Evolutionary conservation across 2,329 filamentous ascomycete species (phyloP).

Genomic region (Stagonosporopsis cucurbitacearum): DNA sequence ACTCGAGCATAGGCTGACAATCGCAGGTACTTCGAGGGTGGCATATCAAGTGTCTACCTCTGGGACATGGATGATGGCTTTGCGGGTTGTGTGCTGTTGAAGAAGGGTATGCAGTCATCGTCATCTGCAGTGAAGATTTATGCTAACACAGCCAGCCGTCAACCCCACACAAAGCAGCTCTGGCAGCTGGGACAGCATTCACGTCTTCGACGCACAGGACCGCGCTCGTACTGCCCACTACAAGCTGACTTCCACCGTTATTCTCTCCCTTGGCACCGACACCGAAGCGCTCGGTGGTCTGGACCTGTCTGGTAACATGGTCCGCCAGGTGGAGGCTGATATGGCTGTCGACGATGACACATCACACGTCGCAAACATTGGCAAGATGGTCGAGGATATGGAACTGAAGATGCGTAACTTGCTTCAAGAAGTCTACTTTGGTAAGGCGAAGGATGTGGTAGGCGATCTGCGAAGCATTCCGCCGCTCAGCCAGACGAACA

Average conservation of each 20-base stretch:
- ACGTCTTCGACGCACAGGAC: slow-evolving; percentile 97
- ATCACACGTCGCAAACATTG: slow-evolving; percentile 94
- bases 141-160: slow-evolving; percentile 61
- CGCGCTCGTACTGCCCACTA: slow-evolving; percentile 92
- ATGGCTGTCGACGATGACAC: slow-evolving; percentile 87
- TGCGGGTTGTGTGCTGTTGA: slow-evolving; percentile 91
- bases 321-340: slow-evolving; percentile 91
- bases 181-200: slow-evolving; percentile 96
- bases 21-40: slow-evolving; percentile 84
- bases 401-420: slow-evolving; percentile 99
- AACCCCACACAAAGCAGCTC: slow-evolving; percentile 70
- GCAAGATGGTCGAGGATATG: slow-evolving; percentile 94
- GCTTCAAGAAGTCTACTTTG: slow-evolving; percentile 98
- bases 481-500: slow-evolving; percentile 81
- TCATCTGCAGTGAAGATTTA: not conserved
- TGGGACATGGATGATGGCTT: slow-evolving; percentile 99
- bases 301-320: slow-evolving; percentile 97
- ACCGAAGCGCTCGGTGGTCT: slow-evolving; percentile 76
- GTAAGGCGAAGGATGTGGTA: slow-evolving; percentile 98
- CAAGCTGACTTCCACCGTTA: slow-evolving; percentile 96
- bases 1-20: slow-evolving; percentile 28
- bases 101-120: slow-evolving; percentile 72
- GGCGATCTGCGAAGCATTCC: slow-evolving; percentile 90
- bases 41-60: slow-evolving; percentile 94
- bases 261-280: slow-evolving; percentile 80